These are phyloP conservation scores for Arthrobotrys sinensis DNA, from an alignment of 2,329 filamentous ascomycete genomes.

Conservation along the genomic window DNA sequence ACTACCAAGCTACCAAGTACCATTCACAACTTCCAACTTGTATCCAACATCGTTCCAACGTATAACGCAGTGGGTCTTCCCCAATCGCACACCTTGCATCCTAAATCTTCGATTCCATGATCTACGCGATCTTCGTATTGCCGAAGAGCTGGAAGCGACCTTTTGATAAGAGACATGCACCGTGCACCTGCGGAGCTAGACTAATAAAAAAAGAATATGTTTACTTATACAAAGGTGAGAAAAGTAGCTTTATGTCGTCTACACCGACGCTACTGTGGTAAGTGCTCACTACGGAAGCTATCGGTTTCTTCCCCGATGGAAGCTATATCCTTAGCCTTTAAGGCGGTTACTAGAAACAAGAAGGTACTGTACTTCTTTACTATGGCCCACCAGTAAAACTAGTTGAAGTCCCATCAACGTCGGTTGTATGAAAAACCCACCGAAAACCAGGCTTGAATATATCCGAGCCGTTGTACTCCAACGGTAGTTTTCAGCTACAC, in stretches of 20 bases:
- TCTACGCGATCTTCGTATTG: slow-evolving; percentile 30
- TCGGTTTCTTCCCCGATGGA: slow-evolving; percentile 39
- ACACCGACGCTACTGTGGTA: background rate
- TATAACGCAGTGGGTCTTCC: background rate
- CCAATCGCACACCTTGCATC: slow-evolving; percentile 20
- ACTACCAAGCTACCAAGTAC: background rate
- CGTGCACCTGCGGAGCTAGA: slow-evolving; percentile 44
- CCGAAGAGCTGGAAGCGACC: slow-evolving; percentile 11
- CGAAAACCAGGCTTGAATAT: slow-evolving; percentile 31
- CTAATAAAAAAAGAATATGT: background rate
- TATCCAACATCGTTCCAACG: slow-evolving; percentile 12
- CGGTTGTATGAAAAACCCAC: slow-evolving; percentile 2
- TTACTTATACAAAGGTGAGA: background rate
- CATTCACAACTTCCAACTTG: slow-evolving; percentile 5
- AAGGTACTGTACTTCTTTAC: slow-evolving; percentile 20
- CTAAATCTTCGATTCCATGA: slow-evolving; percentile 53
- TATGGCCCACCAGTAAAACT: background rate
- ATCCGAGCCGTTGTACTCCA: slow-evolving; percentile 37
- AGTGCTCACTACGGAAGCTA: slow-evolving; percentile 41
- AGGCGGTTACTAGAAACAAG: slow-evolving; percentile 3
- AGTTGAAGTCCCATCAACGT: background rate
- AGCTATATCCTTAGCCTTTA: slow-evolving; percentile 15
- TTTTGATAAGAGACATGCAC: slow-evolving; percentile 26
- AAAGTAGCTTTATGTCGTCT: slow-evolving; percentile 2
- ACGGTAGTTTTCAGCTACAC: background rate